Base-by-base conservation (phyloP, 2,329 filamentous ascomycete genomes). In the Macrophomina phaseolina region DNA sequence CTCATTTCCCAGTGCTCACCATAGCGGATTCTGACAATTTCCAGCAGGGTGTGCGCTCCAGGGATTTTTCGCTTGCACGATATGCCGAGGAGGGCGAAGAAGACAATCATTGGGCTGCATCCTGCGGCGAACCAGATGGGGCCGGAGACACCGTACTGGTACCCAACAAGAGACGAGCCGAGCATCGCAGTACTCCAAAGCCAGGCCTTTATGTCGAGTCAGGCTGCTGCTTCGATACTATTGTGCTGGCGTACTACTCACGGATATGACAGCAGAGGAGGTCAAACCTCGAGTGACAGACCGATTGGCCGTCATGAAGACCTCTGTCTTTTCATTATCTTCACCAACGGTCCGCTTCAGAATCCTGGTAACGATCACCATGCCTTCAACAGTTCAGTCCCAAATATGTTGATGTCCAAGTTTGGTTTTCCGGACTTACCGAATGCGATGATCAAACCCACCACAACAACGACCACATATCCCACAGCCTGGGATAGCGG, bases 121-220 rank as follows among this genome's bases (percentile, higher is more conserved):
- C 85, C 85, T 53, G 84, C 84, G 2, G 84, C 71, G 52, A 70
- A 87, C 85, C 85, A 87, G 65, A 87, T 86, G 0, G 85, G 85
- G 0, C 84, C 84, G 1, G 84, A 82, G 1, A 87, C 77, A 0
- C 86, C 86, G 70, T 85, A 86, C 60, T 80, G 80, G 69, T 87
- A 86, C 0, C 84, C 84, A 0, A 86, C 83, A 2, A 85, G 76
- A 0, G 80, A 80, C 9, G 82, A 82, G 0, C 83, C 83, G 0
- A 86, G 75, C 69, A 86, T 79, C 0, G 84, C 83, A 0, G 84
- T 86, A 28, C 81, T 84, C 82, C 83, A 86, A 2, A 85, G 78
- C 84, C 84, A 86, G 0, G 82, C 85, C 38, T 69, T n/a, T 8
- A 55, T 68, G 28, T 18, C 3, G 28, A 2, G 34, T 45, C 28